A percentile compares a stretch with the other conserved stretches of the same genome.
Evolutionary conservation across 768 basidiomycete genomes (phyloP).

Genomic region (Termitomyces titanicus): DNA sequence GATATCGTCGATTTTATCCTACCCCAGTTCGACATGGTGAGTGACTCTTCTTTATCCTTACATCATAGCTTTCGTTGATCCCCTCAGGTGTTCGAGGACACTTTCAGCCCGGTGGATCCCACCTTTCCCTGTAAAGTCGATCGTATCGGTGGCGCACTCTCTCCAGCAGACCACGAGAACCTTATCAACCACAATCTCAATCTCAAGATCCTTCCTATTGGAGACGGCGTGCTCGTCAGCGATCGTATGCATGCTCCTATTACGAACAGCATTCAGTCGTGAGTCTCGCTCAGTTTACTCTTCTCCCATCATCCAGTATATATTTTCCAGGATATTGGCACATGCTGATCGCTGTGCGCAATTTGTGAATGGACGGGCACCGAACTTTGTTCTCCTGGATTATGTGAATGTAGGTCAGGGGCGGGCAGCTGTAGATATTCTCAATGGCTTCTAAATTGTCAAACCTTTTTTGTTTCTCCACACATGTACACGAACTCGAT

Average conservation of each 20-base stretch:
- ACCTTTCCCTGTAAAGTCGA: constrained; percentile 4
- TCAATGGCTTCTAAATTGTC: constrained; percentile 42
- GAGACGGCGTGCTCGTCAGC: constrained; percentile 31
- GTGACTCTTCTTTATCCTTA: background rate
- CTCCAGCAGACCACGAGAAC: constrained; percentile 6
- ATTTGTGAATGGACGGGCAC: constrained; percentile 40
- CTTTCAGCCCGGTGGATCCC: background rate
- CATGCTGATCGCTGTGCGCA: constrained; percentile 41
- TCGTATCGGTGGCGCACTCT: constrained; percentile 3
- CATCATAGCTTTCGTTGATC: background rate
- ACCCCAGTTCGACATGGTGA: constrained; percentile 12
- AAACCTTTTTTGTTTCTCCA: too few relatives aligned
- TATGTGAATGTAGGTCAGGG: constrained; percentile 47
- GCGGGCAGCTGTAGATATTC: constrained; percentile 35
- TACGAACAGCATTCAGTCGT: constrained; percentile 36
- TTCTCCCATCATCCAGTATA: background rate
- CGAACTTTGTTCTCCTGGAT: constrained; percentile 52
- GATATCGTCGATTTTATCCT: constrained; percentile 9
- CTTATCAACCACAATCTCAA: constrained; percentile 59
- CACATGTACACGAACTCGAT: too few relatives aligned
- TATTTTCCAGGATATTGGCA: constrained; percentile 28
- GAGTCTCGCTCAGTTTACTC: constrained; percentile 15
- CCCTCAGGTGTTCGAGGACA: constrained; percentile 5
- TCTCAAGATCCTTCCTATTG: constrained; percentile 27
- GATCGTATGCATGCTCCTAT: constrained; percentile 34